A percentile compares a stretch with the other conserved stretches of the same genome.
Evolutionary conservation across 768 basidiomycete genomes (phyloP).

Genomic region (Podaxis mareebaensis): DNA sequence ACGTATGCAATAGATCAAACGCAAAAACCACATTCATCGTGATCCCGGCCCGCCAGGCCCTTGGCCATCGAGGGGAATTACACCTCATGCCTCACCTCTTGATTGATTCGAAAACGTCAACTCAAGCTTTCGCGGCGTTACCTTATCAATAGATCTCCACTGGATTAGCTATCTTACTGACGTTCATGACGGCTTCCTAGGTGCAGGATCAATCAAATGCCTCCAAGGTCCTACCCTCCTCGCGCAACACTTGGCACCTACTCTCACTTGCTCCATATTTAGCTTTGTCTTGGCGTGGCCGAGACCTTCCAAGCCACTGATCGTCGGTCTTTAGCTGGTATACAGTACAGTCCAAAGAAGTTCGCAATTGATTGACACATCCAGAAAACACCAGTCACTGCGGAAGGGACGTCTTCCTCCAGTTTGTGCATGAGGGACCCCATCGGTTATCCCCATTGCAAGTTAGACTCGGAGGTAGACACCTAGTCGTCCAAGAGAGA

Average conservation of each 20-base stretch:
- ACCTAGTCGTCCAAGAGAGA: not conserved
- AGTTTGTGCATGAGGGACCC: not conserved
- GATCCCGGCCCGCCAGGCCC: not conserved
- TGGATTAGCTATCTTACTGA: not conserved
- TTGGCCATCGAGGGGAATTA: not conserved
- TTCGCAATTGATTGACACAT: not conserved
- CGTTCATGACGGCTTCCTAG: not conserved
- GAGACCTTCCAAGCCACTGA: not conserved
- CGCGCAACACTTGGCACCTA: too few relatives aligned
- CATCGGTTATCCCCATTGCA: not conserved
- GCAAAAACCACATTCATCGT: not conserved
- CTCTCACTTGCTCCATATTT: not conserved
- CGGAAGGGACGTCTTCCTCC: not conserved
- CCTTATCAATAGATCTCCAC: not conserved
- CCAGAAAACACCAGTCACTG: not conserved
- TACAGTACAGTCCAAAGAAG: not conserved
- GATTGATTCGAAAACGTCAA: not conserved
- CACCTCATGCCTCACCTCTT: not conserved
- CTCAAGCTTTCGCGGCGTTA: not conserved
- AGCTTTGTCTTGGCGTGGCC: not conserved
- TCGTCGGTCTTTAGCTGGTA: slow-evolving; percentile 1
- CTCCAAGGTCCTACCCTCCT: not conserved
- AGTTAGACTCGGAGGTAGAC: not conserved
- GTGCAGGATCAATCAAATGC: not conserved
- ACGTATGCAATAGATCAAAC: not conserved